phyloP scores from a whole-genome alignment of 805 yeast species.

The Citeromyces matritensis region DNA sequence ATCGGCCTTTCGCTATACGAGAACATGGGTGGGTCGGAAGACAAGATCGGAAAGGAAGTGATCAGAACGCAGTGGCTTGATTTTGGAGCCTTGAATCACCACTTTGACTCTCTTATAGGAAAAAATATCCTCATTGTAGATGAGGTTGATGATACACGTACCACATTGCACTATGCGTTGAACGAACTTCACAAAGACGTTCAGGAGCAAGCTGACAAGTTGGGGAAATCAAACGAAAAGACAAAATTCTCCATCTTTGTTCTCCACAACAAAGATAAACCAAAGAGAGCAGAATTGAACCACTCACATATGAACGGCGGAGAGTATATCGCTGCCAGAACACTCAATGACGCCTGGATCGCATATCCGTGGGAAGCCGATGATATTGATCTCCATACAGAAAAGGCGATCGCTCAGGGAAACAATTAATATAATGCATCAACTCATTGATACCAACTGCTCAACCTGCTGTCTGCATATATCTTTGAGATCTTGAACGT shows the following conservation, averaged over 20 bases:
- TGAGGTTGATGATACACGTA: constrained; percentile 88
- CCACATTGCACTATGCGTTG: constrained; percentile 76
- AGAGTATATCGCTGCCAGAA: constrained; percentile 58
- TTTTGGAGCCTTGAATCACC: constrained; percentile 54
- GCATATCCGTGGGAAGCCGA: constrained; percentile 86
- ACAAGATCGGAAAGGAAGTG: constrained; percentile 63
- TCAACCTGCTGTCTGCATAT: constrained; percentile 74
- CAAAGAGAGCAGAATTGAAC: constrained; percentile 65
- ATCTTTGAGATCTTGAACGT: constrained; percentile 79
- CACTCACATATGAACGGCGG: constrained; percentile 44
- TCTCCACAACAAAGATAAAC: constrained; percentile 71
- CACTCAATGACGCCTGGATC: constrained; percentile 70
- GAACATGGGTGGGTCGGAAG: constrained; percentile 32
- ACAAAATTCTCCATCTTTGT: constrained; percentile 70
- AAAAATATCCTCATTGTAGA: constrained; percentile 73
- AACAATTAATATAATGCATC: constrained; percentile 30
- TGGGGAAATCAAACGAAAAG: constrained; percentile 41
- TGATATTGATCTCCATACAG: constrained; percentile 69
- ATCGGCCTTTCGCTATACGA: constrained; percentile 55
- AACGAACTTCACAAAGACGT: constrained; percentile 61
- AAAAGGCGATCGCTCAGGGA: constrained; percentile 50
- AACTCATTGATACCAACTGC: constrained; percentile 50
- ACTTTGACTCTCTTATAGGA: constrained; percentile 66
- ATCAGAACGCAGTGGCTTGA: constrained; percentile 86
- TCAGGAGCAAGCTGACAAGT: constrained; percentile 37